phyloP scores from a whole-genome alignment of 371 early-diverging fungal genomes.

The Haplosporangium sp. region DNA sequence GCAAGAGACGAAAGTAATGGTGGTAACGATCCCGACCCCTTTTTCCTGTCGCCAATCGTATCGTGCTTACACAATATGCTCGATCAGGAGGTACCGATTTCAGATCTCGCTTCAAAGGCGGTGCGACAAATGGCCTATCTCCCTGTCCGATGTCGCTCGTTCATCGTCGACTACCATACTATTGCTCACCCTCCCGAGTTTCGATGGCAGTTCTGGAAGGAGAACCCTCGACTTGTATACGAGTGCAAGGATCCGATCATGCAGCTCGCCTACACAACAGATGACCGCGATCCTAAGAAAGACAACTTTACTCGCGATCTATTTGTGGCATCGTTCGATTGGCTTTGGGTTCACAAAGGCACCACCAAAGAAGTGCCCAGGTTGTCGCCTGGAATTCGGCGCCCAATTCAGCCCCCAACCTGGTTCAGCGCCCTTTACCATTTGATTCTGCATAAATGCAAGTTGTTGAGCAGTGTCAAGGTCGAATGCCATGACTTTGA shows the following conservation, averaged over 20 bases:
- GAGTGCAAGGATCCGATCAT: conserved; percentile 14
- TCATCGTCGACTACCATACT: conserved; percentile 11
- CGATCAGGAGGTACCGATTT: neutral
- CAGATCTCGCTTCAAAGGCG: neutral
- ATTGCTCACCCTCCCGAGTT: conserved; percentile 12
- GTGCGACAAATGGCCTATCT: neutral
- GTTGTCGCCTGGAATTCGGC: neutral
- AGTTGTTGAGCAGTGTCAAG: neutral
- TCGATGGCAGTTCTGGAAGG: conserved; percentile 5
- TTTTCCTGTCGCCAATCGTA: neutral
- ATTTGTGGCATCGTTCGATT: conserved; percentile 20
- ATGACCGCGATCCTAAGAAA: neutral
- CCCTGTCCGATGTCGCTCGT: neutral
- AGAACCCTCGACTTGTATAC: neutral
- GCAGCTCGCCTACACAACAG: neutral
- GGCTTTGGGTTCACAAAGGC: conserved; percentile 12
- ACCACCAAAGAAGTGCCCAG: too few relatives aligned
- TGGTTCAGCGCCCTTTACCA: conserved; percentile 7
- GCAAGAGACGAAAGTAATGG: conserved; percentile 6
- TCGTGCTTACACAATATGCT: neutral
- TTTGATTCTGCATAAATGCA: conserved; percentile 11
- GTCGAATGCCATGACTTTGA: conserved; percentile 15
- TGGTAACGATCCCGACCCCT: too few relatives aligned
- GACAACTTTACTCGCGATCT: conserved; percentile 19
- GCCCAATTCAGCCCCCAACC: too few relatives aligned